Conservation (phyloP, 2,329 filamentous ascomycete species). For the Xylariaceae sp. region DNA sequence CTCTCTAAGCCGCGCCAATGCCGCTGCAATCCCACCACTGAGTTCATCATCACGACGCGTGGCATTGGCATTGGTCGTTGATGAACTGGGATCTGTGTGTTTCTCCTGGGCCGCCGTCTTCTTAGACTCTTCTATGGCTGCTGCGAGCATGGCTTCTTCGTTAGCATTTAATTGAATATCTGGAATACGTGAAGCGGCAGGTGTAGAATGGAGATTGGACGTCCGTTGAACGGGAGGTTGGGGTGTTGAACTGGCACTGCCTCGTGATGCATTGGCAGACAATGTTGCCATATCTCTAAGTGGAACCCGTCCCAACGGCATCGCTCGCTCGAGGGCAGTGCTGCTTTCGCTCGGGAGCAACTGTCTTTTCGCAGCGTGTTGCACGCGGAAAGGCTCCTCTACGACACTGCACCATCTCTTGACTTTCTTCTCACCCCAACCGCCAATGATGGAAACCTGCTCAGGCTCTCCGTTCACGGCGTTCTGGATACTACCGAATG, state of each 20-base stretch:
- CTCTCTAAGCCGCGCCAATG: conserved; percentile 55
- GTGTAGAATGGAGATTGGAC: neutral
- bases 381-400: conserved; percentile 77
- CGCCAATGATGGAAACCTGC: conserved; percentile 76
- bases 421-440: conserved; percentile 95
- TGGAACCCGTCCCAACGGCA: conserved; percentile 38
- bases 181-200: conserved; percentile 13
- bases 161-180: conserved; percentile 42
- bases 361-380: conserved; percentile 58
- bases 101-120: conserved; percentile 34
- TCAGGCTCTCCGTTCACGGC: conserved; percentile 86
- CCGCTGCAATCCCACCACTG: conserved; percentile 56
- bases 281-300: conserved; percentile 37
- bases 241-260: conserved; percentile 20
- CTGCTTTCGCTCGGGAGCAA: conserved; percentile 25
- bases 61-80: conserved; percentile 15
- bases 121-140: conserved; percentile 45
- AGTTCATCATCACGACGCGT: conserved; percentile 43
- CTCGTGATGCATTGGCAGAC: conserved; percentile 23
- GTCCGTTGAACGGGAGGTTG: conserved; percentile 13
- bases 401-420: conserved; percentile 79
- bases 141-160: conserved; percentile 47
- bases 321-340: conserved; percentile 34
- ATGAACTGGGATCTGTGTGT: conserved; percentile 11
- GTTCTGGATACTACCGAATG: conserved; percentile 83